Conservation (phyloP, 1,284 basidiomycete genomes). For the Cutaneotrichosporon daszewskae region DNA sequence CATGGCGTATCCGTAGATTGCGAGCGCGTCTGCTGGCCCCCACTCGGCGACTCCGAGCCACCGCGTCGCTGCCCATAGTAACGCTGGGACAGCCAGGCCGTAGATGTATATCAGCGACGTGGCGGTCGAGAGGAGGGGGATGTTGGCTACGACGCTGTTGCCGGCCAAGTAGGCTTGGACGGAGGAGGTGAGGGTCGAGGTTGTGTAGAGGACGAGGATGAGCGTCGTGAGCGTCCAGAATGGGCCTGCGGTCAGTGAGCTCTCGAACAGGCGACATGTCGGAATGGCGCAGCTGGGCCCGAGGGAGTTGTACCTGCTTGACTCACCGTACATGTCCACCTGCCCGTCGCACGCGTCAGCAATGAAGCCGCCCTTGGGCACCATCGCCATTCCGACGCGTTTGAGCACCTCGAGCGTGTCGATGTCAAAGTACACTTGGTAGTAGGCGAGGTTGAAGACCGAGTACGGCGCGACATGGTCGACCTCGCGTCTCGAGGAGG, state of each 20-base stretch:
- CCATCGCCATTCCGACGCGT: slow-evolving; percentile 46
- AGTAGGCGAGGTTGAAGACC: slow-evolving; percentile 49
- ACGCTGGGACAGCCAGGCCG: slow-evolving; percentile 68
- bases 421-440: slow-evolving; percentile 51
- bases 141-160: slow-evolving; percentile 52
- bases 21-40: slow-evolving; percentile 64
- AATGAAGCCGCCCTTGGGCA: slow-evolving; percentile 49
- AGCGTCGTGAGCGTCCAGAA: slow-evolving; percentile 94
- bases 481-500: neutral
- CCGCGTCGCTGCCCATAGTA: slow-evolving; percentile 61
- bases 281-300: too few relatives aligned
- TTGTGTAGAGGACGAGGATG: slow-evolving; percentile 83
- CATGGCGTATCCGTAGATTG: slow-evolving; percentile 52
- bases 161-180: slow-evolving; percentile 70
- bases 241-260: slow-evolving; percentile 55
- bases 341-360: slow-evolving; percentile 48
- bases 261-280: neutral
- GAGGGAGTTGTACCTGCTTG: slow-evolving; percentile 61
- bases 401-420: slow-evolving; percentile 48
- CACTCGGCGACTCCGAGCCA: slow-evolving; percentile 81
- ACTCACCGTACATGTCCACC: slow-evolving; percentile 61
- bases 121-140: slow-evolving; percentile 72
- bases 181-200: slow-evolving; percentile 78
- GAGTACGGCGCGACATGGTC: slow-evolving; percentile 33
- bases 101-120: slow-evolving; percentile 79